Percentiles rank a stretch among this genome's conserved stretches.
These are phyloP conservation scores for Syzygium syzygioides DNA, from an alignment of 441 rosid genomes.

Conservation along the genomic window DNA sequence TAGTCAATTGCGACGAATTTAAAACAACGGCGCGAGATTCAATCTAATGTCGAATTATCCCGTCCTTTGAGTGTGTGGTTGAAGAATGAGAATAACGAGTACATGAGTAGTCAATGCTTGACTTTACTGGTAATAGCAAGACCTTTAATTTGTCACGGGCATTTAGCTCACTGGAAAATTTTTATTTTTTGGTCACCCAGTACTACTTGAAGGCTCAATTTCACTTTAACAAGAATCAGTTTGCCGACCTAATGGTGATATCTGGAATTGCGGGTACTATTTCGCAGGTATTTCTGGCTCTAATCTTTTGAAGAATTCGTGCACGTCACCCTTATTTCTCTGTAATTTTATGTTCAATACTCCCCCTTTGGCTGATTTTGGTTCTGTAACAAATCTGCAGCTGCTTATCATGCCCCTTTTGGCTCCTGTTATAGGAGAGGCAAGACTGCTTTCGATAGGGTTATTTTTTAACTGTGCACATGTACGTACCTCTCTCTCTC, in stretches of 20 bases:
- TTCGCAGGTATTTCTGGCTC: constrained; percentile 55
- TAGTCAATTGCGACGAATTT: neutral
- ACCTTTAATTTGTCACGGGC: neutral
- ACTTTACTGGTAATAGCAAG: neutral
- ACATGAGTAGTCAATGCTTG: neutral
- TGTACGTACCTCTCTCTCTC: constrained; percentile 32
- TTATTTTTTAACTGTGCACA: constrained; percentile 65
- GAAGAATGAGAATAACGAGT: neutral
- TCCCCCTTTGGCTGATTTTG: constrained; percentile 6
- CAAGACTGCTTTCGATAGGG: constrained; percentile 62
- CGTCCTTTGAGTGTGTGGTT: neutral
- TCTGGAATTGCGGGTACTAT: constrained; percentile 70
- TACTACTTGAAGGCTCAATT: constrained; percentile 84
- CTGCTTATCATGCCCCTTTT: constrained; percentile 69
- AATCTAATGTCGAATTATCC: neutral
- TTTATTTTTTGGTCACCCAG: constrained; percentile 22
- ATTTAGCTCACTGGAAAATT: neutral
- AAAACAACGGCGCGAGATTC: neutral
- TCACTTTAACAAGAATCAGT: constrained; percentile 78
- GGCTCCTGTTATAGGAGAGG: constrained; percentile 70
- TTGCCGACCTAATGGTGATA: constrained; percentile 85
- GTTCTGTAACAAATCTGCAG: constrained; percentile 28
- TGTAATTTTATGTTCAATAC: neutral
- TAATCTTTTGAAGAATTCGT: neutral
- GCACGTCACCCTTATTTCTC: neutral